Percentiles rank a stretch among this genome's conserved stretches.
phyloP scores from a whole-genome alignment of 306 rosid species.

The Neltuma alba region DNA sequence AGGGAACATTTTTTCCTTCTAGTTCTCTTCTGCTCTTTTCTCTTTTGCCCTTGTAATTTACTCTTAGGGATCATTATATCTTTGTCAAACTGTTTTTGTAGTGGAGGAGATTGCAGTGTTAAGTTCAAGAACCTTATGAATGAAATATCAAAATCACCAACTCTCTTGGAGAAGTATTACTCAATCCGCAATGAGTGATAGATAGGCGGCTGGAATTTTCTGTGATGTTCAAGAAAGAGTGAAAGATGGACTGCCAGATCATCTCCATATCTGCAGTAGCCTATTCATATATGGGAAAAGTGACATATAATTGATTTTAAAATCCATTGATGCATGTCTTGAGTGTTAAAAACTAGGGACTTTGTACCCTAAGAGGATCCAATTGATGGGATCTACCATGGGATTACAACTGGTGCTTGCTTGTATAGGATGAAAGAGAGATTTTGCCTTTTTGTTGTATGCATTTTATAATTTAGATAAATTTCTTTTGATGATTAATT shows the following conservation, averaged over 20 bases:
- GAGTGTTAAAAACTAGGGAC: conserved; percentile 29
- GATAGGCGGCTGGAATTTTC: background rate
- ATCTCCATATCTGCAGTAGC: conserved; percentile 29
- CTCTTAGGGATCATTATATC: conserved; percentile 7
- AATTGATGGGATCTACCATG: conserved; percentile 26
- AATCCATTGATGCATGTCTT: conserved; percentile 31
- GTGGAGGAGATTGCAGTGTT: conserved; percentile 88
- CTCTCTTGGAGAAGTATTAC: conserved; percentile 78
- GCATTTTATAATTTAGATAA: conserved; percentile 20
- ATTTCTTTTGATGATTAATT: conserved; percentile 27
- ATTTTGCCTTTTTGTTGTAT: conserved; percentile 35
- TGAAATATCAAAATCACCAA: conserved; percentile 79
- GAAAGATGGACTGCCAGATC: conserved; percentile 17
- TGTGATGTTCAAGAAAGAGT: conserved; percentile 20
- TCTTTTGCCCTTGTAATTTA: background rate
- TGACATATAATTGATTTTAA: conserved; percentile 17
- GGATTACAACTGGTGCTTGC: conserved; percentile 39
- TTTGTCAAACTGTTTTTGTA: conserved; percentile 42
- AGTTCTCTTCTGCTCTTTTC: background rate
- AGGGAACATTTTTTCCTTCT: background rate
- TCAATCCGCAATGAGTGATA: conserved; percentile 90
- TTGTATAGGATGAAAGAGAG: conserved; percentile 48
- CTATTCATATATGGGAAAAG: background rate
- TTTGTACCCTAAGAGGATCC: conserved; percentile 33
- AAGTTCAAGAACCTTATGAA: conserved; percentile 92